Percentiles rank a stretch among this genome's conserved stretches.
These are phyloP conservation scores for Sporothrix brunneoviolacea DNA, from an alignment of 2,329 filamentous ascomycete genomes.

Conservation along the genomic window DNA sequence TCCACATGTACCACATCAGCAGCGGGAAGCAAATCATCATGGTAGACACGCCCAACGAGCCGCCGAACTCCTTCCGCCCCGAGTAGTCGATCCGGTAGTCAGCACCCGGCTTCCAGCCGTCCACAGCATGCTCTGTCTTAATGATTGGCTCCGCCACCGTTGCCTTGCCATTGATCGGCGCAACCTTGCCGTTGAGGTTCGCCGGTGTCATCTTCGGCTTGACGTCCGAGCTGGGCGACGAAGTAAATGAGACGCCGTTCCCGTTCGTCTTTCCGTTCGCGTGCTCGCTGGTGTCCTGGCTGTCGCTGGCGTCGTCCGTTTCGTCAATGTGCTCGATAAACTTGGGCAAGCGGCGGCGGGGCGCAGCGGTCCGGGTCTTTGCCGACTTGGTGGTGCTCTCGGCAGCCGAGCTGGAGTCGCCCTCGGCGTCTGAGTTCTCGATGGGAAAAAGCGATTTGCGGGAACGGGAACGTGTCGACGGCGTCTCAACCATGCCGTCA, in stretches of 20 bases:
- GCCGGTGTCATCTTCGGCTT: conserved; percentile 18
- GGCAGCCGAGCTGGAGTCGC: conserved; percentile 42
- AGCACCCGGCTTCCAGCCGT: conserved; percentile 53
- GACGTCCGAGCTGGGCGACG: conserved; percentile 20
- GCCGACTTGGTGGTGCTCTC: conserved; percentile 28
- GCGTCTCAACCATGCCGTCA: conserved; percentile 55
- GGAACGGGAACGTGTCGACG: conserved; percentile 39
- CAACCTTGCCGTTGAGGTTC: conserved; percentile 20
- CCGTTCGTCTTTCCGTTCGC: background rate
- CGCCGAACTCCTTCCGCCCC: conserved; percentile 75
- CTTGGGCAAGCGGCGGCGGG: conserved; percentile 42
- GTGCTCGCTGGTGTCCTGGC: conserved; percentile 10
- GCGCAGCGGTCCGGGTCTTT: conserved; percentile 13
- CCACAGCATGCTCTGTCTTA: conserved; percentile 33
- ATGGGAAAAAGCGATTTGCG: conserved; percentile 43
- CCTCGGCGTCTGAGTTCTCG: conserved; percentile 40
- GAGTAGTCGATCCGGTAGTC: conserved; percentile 59
- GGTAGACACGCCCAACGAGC: conserved; percentile 66
- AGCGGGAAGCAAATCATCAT: conserved; percentile 94
- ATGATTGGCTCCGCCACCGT: conserved; percentile 15
- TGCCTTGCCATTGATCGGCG: conserved; percentile 25
- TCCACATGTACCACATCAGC: conserved; percentile 99
- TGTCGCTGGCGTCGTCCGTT: conserved; percentile 30
- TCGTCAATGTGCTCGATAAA: conserved; percentile 46
- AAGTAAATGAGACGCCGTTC: conserved; percentile 19